phyloP scores from a whole-genome alignment of 2,329 filamentous ascomycete genomes.

The Geosmithia flava region DNA sequence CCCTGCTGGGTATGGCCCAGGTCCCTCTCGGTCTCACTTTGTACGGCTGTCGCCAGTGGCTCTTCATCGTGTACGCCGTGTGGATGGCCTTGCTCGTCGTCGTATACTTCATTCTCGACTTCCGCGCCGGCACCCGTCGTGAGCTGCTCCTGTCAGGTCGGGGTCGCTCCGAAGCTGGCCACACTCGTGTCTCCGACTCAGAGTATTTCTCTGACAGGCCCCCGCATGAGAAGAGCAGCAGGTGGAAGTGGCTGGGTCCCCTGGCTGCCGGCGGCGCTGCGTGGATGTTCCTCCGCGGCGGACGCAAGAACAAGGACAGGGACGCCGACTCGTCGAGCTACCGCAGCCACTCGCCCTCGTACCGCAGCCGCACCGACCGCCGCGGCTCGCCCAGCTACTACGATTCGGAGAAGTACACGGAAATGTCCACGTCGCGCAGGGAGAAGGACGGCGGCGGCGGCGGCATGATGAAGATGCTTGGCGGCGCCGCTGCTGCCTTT shows the following conservation, averaged over 20 bases:
- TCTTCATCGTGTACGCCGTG: constrained; percentile 78
- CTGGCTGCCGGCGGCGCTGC: constrained; percentile 39
- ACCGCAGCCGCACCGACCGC: constrained; percentile 21
- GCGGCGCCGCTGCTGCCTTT: constrained; percentile 47
- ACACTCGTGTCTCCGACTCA: constrained; percentile 24
- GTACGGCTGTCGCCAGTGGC: constrained; percentile 75
- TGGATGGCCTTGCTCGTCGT: constrained; percentile 64
- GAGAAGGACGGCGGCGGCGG: constrained; percentile 26
- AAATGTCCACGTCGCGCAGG: constrained; percentile 22
- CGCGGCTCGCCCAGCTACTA: constrained; percentile 47
- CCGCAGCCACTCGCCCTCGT: constrained; percentile 23
- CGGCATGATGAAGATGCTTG: constrained; percentile 47
- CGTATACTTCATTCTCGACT: constrained; percentile 70
- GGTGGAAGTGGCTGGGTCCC: constrained; percentile 35
- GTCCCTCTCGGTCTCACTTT: constrained; percentile 81
- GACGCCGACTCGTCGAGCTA: constrained; percentile 24
- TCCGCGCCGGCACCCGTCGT: constrained; percentile 44
- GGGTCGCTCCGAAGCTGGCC: constrained; percentile 40
- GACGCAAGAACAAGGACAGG: constrained; percentile 18
- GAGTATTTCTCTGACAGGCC: constrained; percentile 22
- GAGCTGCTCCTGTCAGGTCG: constrained; percentile 45
- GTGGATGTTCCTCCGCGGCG: constrained; percentile 30
- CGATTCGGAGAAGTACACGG: constrained; percentile 51
- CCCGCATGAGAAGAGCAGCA: constrained; percentile 17
- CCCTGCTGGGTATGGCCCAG: constrained; percentile 73